Conservation (phyloP, 148 eudicot species). For the Dianthus caryophyllus region DNA sequence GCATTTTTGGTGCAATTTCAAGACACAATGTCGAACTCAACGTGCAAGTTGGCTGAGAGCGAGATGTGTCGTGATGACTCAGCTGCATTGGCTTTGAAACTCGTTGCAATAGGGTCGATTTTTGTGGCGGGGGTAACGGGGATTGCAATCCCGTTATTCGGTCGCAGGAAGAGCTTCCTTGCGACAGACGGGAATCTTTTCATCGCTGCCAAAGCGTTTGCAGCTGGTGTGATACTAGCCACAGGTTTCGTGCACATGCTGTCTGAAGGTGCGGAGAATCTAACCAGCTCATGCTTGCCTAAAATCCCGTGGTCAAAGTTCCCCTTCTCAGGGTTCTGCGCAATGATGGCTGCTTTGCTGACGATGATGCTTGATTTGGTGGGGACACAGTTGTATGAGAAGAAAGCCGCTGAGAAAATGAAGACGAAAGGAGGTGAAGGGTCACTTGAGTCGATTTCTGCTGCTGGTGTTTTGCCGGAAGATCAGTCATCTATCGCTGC, state of each 20-base stretch:
- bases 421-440: conserved; percentile 30
- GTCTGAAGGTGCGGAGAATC: conserved; percentile 63
- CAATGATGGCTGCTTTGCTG: conserved; percentile 78
- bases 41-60: conserved; percentile 24
- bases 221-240: conserved; percentile 56
- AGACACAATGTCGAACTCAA: conserved; percentile 30
- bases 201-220: conserved; percentile 48
- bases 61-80: conserved; percentile 39
- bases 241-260: conserved; percentile 92
- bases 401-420: conserved; percentile 51
- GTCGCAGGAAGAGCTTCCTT: conserved; percentile 31
- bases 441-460: conserved; percentile 37
- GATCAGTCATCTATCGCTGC: conserved; percentile 35
- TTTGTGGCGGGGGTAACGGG: conserved; percentile 43
- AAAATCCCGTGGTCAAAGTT: conserved; percentile 68
- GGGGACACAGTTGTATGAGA: conserved; percentile 83
- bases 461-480: conserved; percentile 37
- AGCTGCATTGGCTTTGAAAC: conserved; percentile 35
- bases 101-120: conserved; percentile 41
- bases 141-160: conserved; percentile 38
- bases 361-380: conserved; percentile 74
- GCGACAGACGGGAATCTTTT: conserved; percentile 44
- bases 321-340: conserved; percentile 78
- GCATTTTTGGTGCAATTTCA: conserved; percentile 24
- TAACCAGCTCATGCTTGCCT: conserved; percentile 67